These are phyloP conservation scores for Backusella circina DNA, from an alignment of 192 early-diverging fungal genomes.

Conservation along the genomic window DNA sequence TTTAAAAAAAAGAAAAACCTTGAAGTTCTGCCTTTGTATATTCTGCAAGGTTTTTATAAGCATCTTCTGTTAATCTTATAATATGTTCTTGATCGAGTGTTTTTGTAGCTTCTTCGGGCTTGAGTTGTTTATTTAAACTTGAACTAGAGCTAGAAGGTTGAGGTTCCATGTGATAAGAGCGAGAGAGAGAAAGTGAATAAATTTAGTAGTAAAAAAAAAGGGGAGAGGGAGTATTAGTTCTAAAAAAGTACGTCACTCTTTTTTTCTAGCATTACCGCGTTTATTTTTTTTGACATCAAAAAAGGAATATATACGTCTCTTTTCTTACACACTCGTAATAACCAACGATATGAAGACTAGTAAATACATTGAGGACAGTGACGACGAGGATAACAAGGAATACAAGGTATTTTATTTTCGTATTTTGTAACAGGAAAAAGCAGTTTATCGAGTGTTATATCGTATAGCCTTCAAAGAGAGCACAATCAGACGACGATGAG, in stretches of 20 bases:
- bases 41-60: conserved; percentile 25
- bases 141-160: background rate
- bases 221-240: no score
- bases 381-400: background rate
- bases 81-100: conserved; percentile 29
- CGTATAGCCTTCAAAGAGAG: background rate
- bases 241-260: background rate
- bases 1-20: conserved; percentile 13
- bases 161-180: background rate
- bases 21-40: conserved; percentile 32
- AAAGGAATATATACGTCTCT: background rate
- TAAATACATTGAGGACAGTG: conserved; percentile 15
- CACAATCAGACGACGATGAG: background rate
- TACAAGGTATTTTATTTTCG: background rate
- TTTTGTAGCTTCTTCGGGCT: conserved; percentile 17
- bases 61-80: conserved; percentile 23
- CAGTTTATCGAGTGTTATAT: background rate
- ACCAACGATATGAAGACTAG: background rate
- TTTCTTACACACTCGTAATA: background rate
- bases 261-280: background rate
- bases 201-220: no score
- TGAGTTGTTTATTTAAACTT: background rate
- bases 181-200: background rate
- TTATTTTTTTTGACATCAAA: background rate
- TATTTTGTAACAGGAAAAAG: background rate